phyloP scores from a whole-genome alignment of 495 filamentous ascomycete species.

The Penicillium robsamsonii region DNA sequence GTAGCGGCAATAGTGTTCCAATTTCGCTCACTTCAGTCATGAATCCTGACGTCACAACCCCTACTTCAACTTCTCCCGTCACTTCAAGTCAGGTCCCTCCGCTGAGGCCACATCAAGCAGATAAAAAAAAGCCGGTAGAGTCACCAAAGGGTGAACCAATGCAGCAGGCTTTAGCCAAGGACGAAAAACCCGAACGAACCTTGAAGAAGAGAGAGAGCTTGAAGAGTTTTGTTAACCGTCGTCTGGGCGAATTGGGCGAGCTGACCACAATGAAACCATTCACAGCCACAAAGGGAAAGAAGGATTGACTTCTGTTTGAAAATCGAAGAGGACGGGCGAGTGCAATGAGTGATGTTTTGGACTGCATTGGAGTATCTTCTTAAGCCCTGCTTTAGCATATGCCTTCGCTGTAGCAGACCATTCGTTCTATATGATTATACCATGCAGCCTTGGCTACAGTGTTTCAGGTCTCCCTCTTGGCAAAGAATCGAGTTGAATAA shows the following conservation, averaged over 20 bases:
- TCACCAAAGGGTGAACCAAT: neutral
- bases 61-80: constrained; percentile 15
- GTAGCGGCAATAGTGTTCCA: constrained; percentile 30
- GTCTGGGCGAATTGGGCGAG: constrained; percentile 9
- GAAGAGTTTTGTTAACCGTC: constrained; percentile 25
- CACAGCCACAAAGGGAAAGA: neutral
- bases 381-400: neutral
- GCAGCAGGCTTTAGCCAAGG: constrained; percentile 6
- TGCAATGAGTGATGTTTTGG: neutral
- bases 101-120: neutral
- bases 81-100: neutral
- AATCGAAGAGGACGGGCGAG: neutral
- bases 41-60: neutral
- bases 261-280: neutral
- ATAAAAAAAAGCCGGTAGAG: neutral
- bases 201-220: constrained; percentile 20
- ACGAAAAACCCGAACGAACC: neutral
- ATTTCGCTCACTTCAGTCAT: constrained; percentile 22
- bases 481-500: neutral
- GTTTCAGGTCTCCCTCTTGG: neutral
- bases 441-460: neutral
- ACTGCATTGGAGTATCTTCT: neutral
- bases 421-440: neutral
- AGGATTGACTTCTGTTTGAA: neutral
- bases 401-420: neutral